Percentiles rank a stretch among this genome's conserved stretches.
phyloP scores from a whole-genome alignment of 352 stramenopile species.

The Globisporangium middletonii region DNA sequence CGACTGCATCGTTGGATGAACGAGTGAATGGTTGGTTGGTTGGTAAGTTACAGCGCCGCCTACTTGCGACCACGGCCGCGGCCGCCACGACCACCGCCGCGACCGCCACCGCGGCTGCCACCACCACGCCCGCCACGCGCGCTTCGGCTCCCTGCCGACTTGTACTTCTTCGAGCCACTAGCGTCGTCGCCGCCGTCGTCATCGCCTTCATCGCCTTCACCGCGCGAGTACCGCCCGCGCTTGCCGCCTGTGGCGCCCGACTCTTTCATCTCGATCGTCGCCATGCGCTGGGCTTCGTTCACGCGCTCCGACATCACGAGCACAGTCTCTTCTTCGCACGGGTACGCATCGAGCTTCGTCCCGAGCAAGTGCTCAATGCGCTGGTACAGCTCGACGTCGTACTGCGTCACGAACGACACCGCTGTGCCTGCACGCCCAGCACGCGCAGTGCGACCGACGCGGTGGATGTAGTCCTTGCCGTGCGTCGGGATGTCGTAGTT shows the following conservation, averaged over 20 bases:
- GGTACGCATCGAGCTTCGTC: constrained; percentile 75
- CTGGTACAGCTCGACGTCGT: constrained; percentile 99
- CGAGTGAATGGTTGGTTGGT: not conserved
- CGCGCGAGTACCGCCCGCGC: constrained; percentile 53
- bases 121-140: constrained; percentile 17
- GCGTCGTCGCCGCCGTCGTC: constrained; percentile 31
- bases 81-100: constrained; percentile 17
- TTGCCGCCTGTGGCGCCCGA: constrained; percentile 43
- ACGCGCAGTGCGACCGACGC: constrained; percentile 96
- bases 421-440: constrained; percentile 92
- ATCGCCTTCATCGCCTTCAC: constrained; percentile 40
- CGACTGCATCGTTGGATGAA: not conserved
- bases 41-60: not conserved
- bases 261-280: constrained; percentile 88
- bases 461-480: constrained; percentile 99
- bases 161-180: constrained; percentile 56
- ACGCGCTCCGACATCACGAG: constrained; percentile 96
- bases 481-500: constrained; percentile 99
- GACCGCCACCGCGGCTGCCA: constrained; percentile 17
- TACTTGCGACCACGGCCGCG: constrained; percentile 32
- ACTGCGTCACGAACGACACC: constrained; percentile 98
- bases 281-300: constrained; percentile 96
- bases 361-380: constrained; percentile 90
- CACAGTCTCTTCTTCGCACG: constrained; percentile 93
- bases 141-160: constrained; percentile 50